Conservation (phyloP, 176 grass and related monocot species). For the Sorghum bicolor region DNA sequence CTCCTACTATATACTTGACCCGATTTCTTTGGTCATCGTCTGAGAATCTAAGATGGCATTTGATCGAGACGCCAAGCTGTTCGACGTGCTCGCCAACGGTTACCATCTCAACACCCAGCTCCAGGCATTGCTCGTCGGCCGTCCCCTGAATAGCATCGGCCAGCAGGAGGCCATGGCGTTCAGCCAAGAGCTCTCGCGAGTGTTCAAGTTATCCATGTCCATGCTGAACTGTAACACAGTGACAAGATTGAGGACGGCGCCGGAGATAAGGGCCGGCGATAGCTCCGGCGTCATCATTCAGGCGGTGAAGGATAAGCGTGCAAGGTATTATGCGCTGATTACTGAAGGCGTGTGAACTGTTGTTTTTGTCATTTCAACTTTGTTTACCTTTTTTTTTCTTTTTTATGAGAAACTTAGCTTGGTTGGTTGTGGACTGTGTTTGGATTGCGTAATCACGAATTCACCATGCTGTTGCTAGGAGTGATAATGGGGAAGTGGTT, state of each 20-base stretch:
- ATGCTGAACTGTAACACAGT: neutral
- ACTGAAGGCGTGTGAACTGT: neutral
- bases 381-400: neutral
- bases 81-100: slow-evolving; percentile 21
- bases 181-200: slow-evolving; percentile 27
- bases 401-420: neutral
- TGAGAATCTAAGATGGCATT: slow-evolving; percentile 28
- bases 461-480: neutral
- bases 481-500: neutral
- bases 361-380: neutral
- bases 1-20: neutral
- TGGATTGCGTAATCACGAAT: neutral
- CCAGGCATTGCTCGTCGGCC: slow-evolving; percentile 4
- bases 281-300: neutral
- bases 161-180: slow-evolving; percentile 18
- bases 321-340: slow-evolving; percentile 10
- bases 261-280: neutral
- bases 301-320: neutral
- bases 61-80: slow-evolving; percentile 17
- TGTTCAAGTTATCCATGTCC: slow-evolving; percentile 38
- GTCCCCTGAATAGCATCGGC: slow-evolving; percentile 15
- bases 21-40: neutral
- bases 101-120: slow-evolving; percentile 24
- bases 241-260: neutral
- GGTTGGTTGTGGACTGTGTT: neutral